phyloP scores from a whole-genome alignment of 768 basidiomycete species.

The Candolleomyces efflorescens region DNA sequence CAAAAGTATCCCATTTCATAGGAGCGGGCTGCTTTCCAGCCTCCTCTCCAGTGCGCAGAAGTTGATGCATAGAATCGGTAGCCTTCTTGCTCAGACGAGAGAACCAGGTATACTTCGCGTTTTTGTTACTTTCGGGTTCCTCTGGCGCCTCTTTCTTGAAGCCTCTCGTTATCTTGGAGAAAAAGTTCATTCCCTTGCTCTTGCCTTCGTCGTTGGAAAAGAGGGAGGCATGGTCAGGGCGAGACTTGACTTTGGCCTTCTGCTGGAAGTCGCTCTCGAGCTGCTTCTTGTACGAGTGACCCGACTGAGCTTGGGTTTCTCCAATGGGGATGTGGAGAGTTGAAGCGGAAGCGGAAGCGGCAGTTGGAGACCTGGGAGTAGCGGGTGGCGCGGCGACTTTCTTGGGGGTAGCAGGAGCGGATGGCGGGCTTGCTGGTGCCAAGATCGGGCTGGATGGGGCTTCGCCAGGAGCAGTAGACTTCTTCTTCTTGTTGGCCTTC shows the following conservation, averaged over 20 bases:
- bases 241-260: slow-evolving; percentile 70
- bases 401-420: slow-evolving; percentile 17
- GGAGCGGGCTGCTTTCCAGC: slow-evolving; percentile 48
- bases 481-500: slow-evolving; percentile 72
- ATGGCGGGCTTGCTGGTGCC: slow-evolving; percentile 3
- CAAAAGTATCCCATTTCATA: slow-evolving; percentile 79
- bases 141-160: slow-evolving; percentile 31
- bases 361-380: slow-evolving; percentile 1
- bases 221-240: slow-evolving; percentile 53
- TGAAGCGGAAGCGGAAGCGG: slow-evolving; percentile 26
- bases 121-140: slow-evolving; percentile 24
- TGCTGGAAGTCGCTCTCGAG: slow-evolving; percentile 37
- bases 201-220: slow-evolving; percentile 41
- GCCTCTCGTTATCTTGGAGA: slow-evolving; percentile 40
- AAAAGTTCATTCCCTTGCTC: slow-evolving; percentile 35
- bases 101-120: slow-evolving; percentile 53
- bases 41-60: slow-evolving; percentile 53
- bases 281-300: slow-evolving; percentile 61
- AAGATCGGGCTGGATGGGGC: slow-evolving; percentile 16
- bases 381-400: slow-evolving; percentile 6
- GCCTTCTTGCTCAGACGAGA: slow-evolving; percentile 57
- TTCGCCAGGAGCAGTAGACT: slow-evolving; percentile 24
- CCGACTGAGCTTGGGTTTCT: slow-evolving; percentile 58
- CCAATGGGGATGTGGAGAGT: slow-evolving; percentile 29
- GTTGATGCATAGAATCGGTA: slow-evolving; percentile 55